A percentile compares a stretch with the other conserved stretches of the same genome.
These are phyloP conservation scores for Rhodomyrtus psidioides DNA, from an alignment of 441 rosid genomes.

Conservation along the genomic window DNA sequence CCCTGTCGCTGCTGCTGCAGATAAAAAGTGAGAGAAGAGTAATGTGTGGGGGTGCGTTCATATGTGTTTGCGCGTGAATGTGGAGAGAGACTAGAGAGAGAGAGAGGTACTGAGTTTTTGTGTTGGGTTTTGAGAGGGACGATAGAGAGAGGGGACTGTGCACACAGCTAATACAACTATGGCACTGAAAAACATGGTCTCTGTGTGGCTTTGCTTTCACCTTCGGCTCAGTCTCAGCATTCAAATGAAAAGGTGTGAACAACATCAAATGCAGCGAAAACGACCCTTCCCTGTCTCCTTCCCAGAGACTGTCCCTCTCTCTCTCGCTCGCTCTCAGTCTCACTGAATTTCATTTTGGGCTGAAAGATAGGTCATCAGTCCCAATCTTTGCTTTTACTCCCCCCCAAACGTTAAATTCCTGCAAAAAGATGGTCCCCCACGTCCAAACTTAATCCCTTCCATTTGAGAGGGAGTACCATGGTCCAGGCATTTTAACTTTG, in stretches of 20 bases:
- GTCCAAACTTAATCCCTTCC: background rate
- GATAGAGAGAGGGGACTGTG: background rate
- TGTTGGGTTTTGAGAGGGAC: background rate
- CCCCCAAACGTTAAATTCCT: background rate
- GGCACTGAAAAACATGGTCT: background rate
- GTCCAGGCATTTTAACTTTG: background rate
- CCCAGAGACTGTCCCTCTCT: background rate
- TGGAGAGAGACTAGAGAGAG: background rate
- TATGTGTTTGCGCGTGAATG: background rate
- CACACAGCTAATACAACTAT: background rate
- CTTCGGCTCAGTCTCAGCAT: background rate
- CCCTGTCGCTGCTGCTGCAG: background rate
- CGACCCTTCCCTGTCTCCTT: background rate
- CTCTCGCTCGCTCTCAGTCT: background rate
- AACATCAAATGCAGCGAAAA: background rate
- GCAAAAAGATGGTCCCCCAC: background rate
- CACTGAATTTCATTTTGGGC: background rate
- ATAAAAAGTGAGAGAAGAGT: no score
- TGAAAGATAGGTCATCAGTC: background rate
- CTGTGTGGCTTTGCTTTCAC: background rate
- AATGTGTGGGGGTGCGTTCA: no score
- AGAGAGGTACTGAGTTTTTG: background rate
- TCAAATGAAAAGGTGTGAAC: background rate
- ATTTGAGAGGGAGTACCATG: background rate
- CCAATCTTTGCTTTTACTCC: background rate